These are phyloP conservation scores for Xylariomycetidae sp. DNA, from an alignment of 2,329 filamentous ascomycete species.

Conservation along the genomic window DNA sequence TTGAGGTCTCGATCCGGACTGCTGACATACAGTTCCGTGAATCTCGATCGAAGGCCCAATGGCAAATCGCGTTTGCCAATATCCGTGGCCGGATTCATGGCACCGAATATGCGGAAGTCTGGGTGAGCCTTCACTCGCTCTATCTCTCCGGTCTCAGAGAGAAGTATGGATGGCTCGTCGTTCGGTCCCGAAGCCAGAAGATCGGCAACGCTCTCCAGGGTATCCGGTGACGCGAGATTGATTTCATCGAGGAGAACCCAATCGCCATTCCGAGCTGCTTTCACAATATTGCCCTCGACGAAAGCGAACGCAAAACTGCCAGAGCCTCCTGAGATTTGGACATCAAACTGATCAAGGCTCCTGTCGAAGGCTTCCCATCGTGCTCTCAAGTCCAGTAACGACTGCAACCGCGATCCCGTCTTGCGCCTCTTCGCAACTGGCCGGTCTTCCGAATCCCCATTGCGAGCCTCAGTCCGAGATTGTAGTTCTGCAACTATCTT, in stretches of 20 bases:
- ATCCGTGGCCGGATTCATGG: constrained; percentile 98
- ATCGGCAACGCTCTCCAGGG: constrained; percentile 87
- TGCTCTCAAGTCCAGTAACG: constrained; percentile 49
- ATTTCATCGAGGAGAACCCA: constrained; percentile 98
- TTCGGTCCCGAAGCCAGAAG: constrained; percentile 69
- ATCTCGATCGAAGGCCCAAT: constrained; percentile 79
- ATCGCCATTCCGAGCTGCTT: constrained; percentile 90
- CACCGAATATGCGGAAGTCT: constrained; percentile 92
- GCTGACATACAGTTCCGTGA: constrained; percentile 91
- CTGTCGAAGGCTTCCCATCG: constrained; percentile 77
- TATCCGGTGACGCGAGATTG: constrained; percentile 91
- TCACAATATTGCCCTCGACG: constrained; percentile 91
- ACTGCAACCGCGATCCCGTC: constrained; percentile 60
- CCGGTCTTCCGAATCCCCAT: constrained; percentile 38
- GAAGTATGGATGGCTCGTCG: constrained; percentile 71
- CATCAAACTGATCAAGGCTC: constrained; percentile 71
- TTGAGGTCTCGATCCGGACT: constrained; percentile 83
- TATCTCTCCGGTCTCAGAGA: constrained; percentile 90
- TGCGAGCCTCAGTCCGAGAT: constrained; percentile 33
- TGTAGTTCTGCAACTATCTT: constrained; percentile 54
- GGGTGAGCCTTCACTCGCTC: constrained; percentile 85
- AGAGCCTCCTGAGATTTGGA: constrained; percentile 67
- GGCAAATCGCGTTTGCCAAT: constrained; percentile 93
- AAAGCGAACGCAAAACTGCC: constrained; percentile 89
- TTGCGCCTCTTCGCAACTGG: constrained; percentile 65